Base-by-base conservation (phyloP, 768 basidiomycete species). In the Lyophyllum semitale region DNA sequence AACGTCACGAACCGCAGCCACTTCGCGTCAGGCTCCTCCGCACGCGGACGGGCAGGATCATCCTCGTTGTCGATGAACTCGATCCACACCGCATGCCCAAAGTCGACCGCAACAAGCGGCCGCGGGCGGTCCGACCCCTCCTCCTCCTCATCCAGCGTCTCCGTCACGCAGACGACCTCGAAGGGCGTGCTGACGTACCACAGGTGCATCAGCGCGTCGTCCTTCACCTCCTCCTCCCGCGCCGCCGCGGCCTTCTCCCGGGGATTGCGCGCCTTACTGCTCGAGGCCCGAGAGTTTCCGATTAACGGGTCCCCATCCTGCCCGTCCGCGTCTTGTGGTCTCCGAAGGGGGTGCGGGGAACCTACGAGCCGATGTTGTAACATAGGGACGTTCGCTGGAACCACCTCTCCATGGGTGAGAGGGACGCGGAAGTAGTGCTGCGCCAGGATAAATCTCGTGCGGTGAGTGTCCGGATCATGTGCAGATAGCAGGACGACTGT, bases 61-160 rank as follows among this genome's bases (percentile, higher is more conserved):
- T 69, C 64, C n/a, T 69, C 69, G 47, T 54, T 71, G 60, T 70
- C 74, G 59, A 59, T 64, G 62, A 84, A 83, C 63, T 90, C 88
- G 44, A 95, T 83, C 83, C 91, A 89, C 32, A 91, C 87, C 17
- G 93, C 89, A 63, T 93, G 91, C 38, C 91, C 90, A 72, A 95
- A 95, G 65, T 95, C 85, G 7, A 94, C 87, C 0, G 88, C 88
- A n/a, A 90, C 83, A 13, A 90, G 76, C 22, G 88, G 88, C 2
- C 88, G 76, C 18, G 84, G 84, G 4, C 84, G 75, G 27, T 83
- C 84, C 25, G 33, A 35, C 52, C 71, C 70, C 15, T 74, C 73
- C 8, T 78, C 79, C 15, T 75, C 44, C 6, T 51, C 55, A 15
- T 57, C 59, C 0, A 22, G 9, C 13, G 69, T 71, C 56, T 88